These are phyloP conservation scores for Glaciozyma antarctica DNA, from an alignment of 768 basidiomycete species.

Conservation along the genomic window DNA sequence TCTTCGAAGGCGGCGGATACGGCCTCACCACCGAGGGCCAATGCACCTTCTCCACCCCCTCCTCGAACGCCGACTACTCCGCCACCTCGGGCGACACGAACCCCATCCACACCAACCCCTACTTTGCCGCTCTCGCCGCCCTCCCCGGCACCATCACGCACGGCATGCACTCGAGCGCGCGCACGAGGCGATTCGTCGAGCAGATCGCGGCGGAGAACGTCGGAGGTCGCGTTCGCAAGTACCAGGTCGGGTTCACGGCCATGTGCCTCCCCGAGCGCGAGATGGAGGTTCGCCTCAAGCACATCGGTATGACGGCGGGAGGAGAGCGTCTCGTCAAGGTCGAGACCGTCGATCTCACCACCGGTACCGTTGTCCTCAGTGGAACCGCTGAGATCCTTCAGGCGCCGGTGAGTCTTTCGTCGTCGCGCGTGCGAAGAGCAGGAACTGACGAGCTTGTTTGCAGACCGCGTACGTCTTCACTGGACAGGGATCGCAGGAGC, in stretches of 20 bases:
- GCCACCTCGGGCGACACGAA: slow-evolving; percentile 96
- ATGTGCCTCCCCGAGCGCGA: slow-evolving; percentile 92
- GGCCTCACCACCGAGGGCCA: slow-evolving; percentile 57
- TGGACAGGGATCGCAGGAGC: slow-evolving; percentile 94
- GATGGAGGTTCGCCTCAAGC: slow-evolving; percentile 74
- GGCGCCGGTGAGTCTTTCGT: slow-evolving; percentile 42
- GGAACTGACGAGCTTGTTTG: background rate
- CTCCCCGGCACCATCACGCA: slow-evolving; percentile 96
- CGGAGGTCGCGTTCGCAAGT: slow-evolving; percentile 81
- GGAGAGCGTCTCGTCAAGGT: slow-evolving; percentile 88
- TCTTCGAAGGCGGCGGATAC: slow-evolving; percentile 79
- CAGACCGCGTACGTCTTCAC: slow-evolving; percentile 94
- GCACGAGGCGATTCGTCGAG: slow-evolving; percentile 84
- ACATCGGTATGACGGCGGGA: slow-evolving; percentile 72
- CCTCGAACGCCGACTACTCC: slow-evolving; percentile 92
- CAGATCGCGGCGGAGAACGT: slow-evolving; percentile 85
- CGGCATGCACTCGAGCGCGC: slow-evolving; percentile 93
- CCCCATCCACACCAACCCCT: slow-evolving; percentile 96
- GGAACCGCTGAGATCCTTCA: slow-evolving; percentile 91
- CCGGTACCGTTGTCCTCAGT: slow-evolving; percentile 81
- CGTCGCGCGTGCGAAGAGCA: background rate
- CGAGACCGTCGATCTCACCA: slow-evolving; percentile 63
- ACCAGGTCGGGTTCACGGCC: slow-evolving; percentile 88
- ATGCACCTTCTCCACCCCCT: slow-evolving; percentile 67
- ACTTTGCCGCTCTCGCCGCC: slow-evolving; percentile 87